These are phyloP conservation scores for Entrophospora sp. DNA, from an alignment of 192 early-diverging fungal genomes.

Conservation along the genomic window DNA sequence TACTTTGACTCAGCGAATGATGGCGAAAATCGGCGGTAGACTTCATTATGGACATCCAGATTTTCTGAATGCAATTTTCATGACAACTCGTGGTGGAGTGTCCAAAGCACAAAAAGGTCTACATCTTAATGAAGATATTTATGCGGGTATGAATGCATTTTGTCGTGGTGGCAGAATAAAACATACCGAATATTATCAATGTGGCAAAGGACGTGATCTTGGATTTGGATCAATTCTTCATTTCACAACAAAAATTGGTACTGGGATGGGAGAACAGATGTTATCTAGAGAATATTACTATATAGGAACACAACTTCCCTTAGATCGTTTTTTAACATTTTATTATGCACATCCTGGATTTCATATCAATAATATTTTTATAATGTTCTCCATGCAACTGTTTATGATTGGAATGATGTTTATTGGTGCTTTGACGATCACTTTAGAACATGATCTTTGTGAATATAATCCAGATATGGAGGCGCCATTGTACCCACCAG, in stretches of 20 bases:
- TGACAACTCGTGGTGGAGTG: constrained; percentile 78
- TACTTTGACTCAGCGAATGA: constrained; percentile 75
- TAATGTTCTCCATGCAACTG: constrained; percentile 72
- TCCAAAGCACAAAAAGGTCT: constrained; percentile 84
- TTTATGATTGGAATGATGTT: constrained; percentile 73
- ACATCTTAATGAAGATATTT: constrained; percentile 89
- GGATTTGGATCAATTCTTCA: constrained; percentile 83
- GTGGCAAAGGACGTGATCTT: constrained; percentile 85
- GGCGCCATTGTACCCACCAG: constrained; percentile 35
- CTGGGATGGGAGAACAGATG: constrained; percentile 92
- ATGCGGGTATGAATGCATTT: constrained; percentile 85
- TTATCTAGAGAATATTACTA: constrained; percentile 89
- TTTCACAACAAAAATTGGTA: constrained; percentile 85
- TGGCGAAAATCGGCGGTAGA: constrained; percentile 75
- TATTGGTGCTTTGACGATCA: constrained; percentile 61
- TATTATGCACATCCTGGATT: constrained; percentile 85
- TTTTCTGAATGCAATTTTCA: constrained; percentile 80
- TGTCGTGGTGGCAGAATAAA: constrained; percentile 78
- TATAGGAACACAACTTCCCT: constrained; percentile 71
- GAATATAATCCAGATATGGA: constrained; percentile 49
- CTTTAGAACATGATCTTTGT: constrained; percentile 51
- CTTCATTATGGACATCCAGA: constrained; percentile 88
- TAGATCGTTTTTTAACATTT: constrained; percentile 82
- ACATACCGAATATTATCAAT: constrained; percentile 87
- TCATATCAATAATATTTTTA: constrained; percentile 85